These are phyloP conservation scores for Solanum acaule DNA, from an alignment of 257 asterid genomes.

Conservation along the genomic window DNA sequence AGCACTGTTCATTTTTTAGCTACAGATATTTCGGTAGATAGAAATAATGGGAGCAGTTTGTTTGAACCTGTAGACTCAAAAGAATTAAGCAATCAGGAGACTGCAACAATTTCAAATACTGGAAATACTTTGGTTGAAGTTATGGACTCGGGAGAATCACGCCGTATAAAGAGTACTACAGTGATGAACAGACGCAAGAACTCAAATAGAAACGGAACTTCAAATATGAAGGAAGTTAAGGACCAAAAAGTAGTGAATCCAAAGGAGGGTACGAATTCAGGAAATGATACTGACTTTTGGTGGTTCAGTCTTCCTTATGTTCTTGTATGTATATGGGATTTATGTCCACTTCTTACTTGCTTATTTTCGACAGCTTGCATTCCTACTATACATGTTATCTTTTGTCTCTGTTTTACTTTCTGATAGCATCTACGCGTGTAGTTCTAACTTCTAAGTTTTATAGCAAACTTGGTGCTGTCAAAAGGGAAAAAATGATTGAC, in stretches of 20 bases:
- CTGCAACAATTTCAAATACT: background rate
- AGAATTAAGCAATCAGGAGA: conserved; percentile 4
- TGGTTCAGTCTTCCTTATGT: conserved; percentile 79
- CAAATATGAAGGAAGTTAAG: conserved; percentile 19
- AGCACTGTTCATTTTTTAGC: background rate
- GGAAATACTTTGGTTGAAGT: conserved; percentile 5
- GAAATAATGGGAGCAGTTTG: conserved; percentile 6
- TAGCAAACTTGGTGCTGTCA: background rate
- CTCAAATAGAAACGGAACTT: conserved; percentile 16
- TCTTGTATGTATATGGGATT: conserved; percentile 46
- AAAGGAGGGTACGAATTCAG: conserved; percentile 6
- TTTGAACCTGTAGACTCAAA: conserved; percentile 8
- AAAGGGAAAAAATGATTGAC: background rate
- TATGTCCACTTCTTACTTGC: background rate
- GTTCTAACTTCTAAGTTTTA: background rate
- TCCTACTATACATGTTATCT: background rate
- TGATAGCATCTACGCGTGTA: background rate
- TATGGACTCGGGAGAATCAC: conserved; percentile 18
- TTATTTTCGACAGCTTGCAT: conserved; percentile 4
- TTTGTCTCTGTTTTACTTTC: background rate
- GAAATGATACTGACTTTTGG: conserved; percentile 44
- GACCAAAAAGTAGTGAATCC: conserved; percentile 11
- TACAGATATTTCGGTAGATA: conserved; percentile 4
- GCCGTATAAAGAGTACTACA: conserved; percentile 6
- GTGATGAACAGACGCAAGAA: conserved; percentile 8